Evolutionary conservation across 2,329 filamentous ascomycete species (phyloP), one percentile per base, ranked within the genome.

Genomic region (Uncinocarpus reesii): DNA sequence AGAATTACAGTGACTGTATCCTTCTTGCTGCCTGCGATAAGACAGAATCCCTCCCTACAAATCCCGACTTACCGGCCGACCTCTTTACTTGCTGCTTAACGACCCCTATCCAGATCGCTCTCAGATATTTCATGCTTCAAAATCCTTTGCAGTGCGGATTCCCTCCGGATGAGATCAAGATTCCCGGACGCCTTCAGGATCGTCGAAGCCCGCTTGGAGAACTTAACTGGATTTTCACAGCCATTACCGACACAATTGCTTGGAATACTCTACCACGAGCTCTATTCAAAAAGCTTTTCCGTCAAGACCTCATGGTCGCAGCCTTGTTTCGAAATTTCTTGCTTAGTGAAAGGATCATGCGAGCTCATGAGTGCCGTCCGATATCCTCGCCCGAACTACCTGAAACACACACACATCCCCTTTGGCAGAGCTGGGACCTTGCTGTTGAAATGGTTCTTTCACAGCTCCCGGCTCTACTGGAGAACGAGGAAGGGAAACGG

Each of bases 211-310:
- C 92, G 7, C 76, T 98, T 28, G 92, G 92, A 53, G 92, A 98
- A 68, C 73, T 98, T 11, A 98, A 98, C 61, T 98, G 92, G 92
- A 98, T 98, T 29, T 96, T 98, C 62, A 98, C 92, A 0, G 92
- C 92, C 47, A 96, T 98, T 55, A 98, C 92, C 0, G 92, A 98
- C 63, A 96, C 90, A 1, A 98, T 98, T 59, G 92, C 92, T 0
- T 98, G 92, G 92, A 96, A 94, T 26, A 93, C 87, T 4, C 71
- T 98, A 3, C 86, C 89, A 2, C 83, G 90, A 38, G 80, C 88
- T 16, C 71, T 95, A 8, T 98, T 98, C 69, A 89, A 94, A 66
- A 95, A 95, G 65, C 86, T 96, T 52, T 98, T 98, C 66, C 75
- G 92, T 35, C 92, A 98, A 65, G 92, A 98, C 64, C 75, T 98